Percentiles rank a stretch among this genome's conserved stretches.
These are phyloP conservation scores for Pyrenochaeta sp. DNA, from an alignment of 2,329 filamentous ascomycete species.

Conservation along the genomic window DNA sequence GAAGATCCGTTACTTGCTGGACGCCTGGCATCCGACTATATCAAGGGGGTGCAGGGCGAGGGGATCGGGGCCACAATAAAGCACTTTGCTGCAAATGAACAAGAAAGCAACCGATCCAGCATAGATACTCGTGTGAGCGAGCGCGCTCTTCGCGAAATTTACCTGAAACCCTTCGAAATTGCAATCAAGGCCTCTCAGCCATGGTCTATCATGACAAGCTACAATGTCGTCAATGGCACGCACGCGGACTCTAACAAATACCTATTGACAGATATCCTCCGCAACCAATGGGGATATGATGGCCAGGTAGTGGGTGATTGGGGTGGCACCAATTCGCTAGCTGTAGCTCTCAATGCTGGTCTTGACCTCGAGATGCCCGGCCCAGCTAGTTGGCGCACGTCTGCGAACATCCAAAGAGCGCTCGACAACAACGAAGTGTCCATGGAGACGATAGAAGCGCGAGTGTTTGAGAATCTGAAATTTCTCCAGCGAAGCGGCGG, in stretches of 20 bases:
- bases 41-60: constrained; percentile 57
- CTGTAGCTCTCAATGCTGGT: constrained; percentile 23
- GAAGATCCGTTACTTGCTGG: constrained; percentile 20
- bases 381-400: constrained; percentile 55
- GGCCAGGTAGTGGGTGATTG: constrained; percentile 49
- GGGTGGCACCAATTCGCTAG: constrained; percentile 22
- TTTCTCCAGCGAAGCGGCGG: constrained; percentile 14
- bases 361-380: constrained; percentile 42
- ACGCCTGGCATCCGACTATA: neutral
- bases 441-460: constrained; percentile 9
- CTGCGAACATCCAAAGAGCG: constrained; percentile 71
- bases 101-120: constrained; percentile 68
- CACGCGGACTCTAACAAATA: constrained; percentile 41
- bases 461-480: constrained; percentile 9
- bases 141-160: constrained; percentile 18
- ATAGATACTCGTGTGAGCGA: too few species aligned
- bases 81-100: constrained; percentile 73
- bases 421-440: constrained; percentile 57
- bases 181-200: constrained; percentile 68
- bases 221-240: constrained; percentile 20
- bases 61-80: constrained; percentile 54
- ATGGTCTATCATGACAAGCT: constrained; percentile 60
- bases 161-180: constrained; percentile 66
- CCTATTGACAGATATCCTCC: constrained; percentile 56
- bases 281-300: constrained; percentile 54